Base-by-base conservation (phyloP, 2,329 filamentous ascomycete genomes). In the Colletotrichum echinochloae region DNA sequence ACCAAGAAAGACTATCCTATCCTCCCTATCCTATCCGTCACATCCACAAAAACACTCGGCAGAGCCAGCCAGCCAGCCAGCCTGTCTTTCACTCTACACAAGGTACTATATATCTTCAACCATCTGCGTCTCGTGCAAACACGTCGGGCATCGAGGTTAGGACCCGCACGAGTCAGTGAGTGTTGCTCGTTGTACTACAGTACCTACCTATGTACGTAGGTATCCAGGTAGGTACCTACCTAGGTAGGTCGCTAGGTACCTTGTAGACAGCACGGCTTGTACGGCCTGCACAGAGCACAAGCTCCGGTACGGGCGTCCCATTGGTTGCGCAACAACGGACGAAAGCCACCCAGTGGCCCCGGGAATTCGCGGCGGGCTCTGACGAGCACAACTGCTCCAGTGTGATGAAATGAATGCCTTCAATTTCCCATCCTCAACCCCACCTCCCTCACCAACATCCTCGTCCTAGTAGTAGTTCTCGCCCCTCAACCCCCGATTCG, bases 221-320 rank as follows among this genome's bases (percentile, higher is more conserved):
- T n/a, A n/a, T n/a, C n/a, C n/a, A n/a, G n/a, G n/a, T n/a, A n/a
- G n/a, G n/a, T n/a, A n/a, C n/a, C n/a, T n/a, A n/a, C n/a, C n/a
- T n/a, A n/a, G n/a, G n/a, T n/a, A n/a, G n/a, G n/a, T n/a, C n/a
- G n/a, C n/a, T n/a, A n/a, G n/a, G n/a, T n/a, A n/a, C n/a, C n/a
- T n/a, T n/a, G n/a, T n/a, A n/a, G n/a, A n/a, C n/a, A n/a, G n/a
- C n/a, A n/a, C n/a, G n/a, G n/a, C 59, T 49, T 60, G 59, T 51
- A 44, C 39, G 18, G 57, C 66, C 70, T 72, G 70, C 66, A 71
- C 57, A 60, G 54, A 71, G 67, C 70, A 72, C 70, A 72, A 63
- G 70, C 70, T 72, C 61, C 16, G 35, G 35, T 8, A 23, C 9
- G 14, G 33, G 41, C 33, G 18, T 60, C 56, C 33, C 26, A 72